These are phyloP conservation scores for Russula lepida DNA, from an alignment of 768 basidiomycete genomes.

Conservation along the genomic window DNA sequence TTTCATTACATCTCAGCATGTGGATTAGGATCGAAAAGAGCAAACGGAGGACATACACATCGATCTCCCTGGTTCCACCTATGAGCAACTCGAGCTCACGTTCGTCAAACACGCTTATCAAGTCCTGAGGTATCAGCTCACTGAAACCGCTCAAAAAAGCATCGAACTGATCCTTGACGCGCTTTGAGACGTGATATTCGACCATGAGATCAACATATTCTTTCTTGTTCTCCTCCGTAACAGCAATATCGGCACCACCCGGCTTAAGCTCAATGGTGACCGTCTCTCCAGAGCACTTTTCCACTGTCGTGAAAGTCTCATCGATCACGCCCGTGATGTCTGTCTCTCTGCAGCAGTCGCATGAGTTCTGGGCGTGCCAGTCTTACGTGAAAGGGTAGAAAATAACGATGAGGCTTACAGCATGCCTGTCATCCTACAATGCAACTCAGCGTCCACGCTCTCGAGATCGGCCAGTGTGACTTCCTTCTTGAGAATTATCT, in stretches of 20 bases:
- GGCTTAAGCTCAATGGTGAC: slow-evolving; percentile 92
- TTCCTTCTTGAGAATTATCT: slow-evolving; percentile 99
- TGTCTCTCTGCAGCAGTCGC: slow-evolving; percentile 61
- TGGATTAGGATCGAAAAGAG: not conserved
- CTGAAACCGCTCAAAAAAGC: slow-evolving; percentile 99
- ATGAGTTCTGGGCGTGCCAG: slow-evolving; percentile 17
- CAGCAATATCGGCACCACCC: slow-evolving; percentile 75
- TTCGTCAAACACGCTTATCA: slow-evolving; percentile 98
- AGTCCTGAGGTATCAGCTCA: slow-evolving; percentile 95
- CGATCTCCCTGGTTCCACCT: slow-evolving; percentile 99
- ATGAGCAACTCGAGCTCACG: slow-evolving; percentile 94
- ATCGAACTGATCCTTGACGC: slow-evolving; percentile 97
- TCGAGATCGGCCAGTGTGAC: slow-evolving; percentile 90
- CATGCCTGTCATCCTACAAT: slow-evolving; percentile 98
- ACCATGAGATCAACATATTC: slow-evolving; percentile 94
- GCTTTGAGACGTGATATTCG: slow-evolving; percentile 94
- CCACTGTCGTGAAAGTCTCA: slow-evolving; percentile 93
- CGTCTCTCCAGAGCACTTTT: slow-evolving; percentile 97
- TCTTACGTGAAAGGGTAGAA: not conserved
- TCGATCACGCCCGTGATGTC: slow-evolving; percentile 98
- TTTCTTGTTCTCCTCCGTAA: slow-evolving; percentile 99
- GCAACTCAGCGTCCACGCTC: slow-evolving; percentile 91
- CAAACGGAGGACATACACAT: slow-evolving; percentile 60
- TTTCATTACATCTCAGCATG: slow-evolving; percentile 24
- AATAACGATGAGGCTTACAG: slow-evolving; percentile 47